phyloP scores from a whole-genome alignment of 495 filamentous ascomycete species.

The Parathielavia hyrcaniae region DNA sequence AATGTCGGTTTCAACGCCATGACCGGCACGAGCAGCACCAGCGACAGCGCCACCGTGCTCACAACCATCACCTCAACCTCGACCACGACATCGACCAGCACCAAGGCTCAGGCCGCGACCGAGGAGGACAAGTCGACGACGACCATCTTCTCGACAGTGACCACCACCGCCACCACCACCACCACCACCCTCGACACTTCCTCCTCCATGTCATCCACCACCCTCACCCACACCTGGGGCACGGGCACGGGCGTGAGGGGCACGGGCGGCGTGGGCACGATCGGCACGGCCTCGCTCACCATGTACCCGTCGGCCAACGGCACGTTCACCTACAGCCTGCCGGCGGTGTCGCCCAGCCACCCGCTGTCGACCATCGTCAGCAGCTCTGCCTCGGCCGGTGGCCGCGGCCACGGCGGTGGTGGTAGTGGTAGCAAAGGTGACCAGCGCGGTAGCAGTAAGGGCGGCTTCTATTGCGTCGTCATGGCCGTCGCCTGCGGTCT shows the following conservation, averaged over 20 bases:
- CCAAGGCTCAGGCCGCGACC: not conserved
- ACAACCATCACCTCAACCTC: not conserved
- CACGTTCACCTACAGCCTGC: conserved; percentile 3
- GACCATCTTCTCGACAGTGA: not conserved
- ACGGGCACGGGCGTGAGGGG: too few relatives aligned
- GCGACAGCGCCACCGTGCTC: not conserved
- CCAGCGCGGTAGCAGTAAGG: not conserved
- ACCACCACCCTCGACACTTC: not conserved
- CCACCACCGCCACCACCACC: not conserved
- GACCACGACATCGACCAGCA: not conserved
- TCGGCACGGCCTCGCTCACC: conserved; percentile 4
- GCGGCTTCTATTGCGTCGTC: conserved; percentile 12
- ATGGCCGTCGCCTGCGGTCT: conserved; percentile 3
- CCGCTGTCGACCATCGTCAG: not conserved
- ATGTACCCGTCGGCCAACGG: conserved; percentile 4
- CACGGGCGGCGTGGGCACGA: not conserved
- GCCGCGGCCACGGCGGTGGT: not conserved
- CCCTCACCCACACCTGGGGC: not conserved
- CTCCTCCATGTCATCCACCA: not conserved
- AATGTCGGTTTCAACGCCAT: not conserved
- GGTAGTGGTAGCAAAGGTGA: not conserved
- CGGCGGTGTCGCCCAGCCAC: not conserved
- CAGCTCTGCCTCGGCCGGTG: not conserved
- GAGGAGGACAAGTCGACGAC: not conserved
- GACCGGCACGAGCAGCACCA: not conserved